These are phyloP conservation scores for Tolypocladium nubicola DNA, from an alignment of 2,329 filamentous ascomycete species.

Conservation along the genomic window DNA sequence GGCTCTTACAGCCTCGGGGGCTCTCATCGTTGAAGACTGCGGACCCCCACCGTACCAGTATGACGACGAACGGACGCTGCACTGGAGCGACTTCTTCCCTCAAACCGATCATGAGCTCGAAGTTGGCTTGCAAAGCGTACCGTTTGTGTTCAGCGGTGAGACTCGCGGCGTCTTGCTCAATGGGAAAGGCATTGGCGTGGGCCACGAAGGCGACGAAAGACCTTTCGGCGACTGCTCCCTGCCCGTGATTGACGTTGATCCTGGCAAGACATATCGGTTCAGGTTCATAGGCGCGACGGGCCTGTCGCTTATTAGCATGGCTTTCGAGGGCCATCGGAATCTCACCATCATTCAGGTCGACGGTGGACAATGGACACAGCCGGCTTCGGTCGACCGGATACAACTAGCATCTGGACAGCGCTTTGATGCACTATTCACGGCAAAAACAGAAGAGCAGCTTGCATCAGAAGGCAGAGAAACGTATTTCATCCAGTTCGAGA, in stretches of 20 bases:
- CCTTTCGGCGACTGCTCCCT: conserved; percentile 23
- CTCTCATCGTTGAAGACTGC: conserved; percentile 46
- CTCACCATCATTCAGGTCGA: conserved; percentile 52
- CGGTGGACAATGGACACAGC: conserved; percentile 37
- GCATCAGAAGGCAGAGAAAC: conserved; percentile 13
- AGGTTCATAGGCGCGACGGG: conserved; percentile 48
- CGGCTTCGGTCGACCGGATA: conserved; percentile 33
- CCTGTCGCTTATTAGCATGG: conserved; percentile 41
- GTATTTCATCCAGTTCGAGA: conserved; percentile 37
- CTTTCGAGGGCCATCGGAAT: conserved; percentile 44
- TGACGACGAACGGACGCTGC: conserved; percentile 48
- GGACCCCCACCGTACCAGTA: conserved; percentile 41
- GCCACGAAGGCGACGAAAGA: not conserved
- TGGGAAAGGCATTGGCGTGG: conserved; percentile 5
- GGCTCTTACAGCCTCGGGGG: conserved; percentile 44
- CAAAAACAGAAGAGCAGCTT: conserved; percentile 38
- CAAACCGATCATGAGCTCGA: conserved; percentile 42
- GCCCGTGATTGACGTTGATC: conserved; percentile 45
- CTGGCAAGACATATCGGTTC: conserved; percentile 50
- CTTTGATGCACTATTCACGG: conserved; percentile 42
- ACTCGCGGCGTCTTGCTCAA: conserved; percentile 23
- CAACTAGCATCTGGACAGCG: conserved; percentile 48
- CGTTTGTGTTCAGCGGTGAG: conserved; percentile 50
- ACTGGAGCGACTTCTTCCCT: conserved; percentile 46
- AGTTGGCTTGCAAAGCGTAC: conserved; percentile 32